A percentile compares a stretch with the other conserved stretches of the same genome.
These are phyloP conservation scores for Orbilia brochopaga DNA, from an alignment of 2,329 filamentous ascomycete species.

Conservation along the genomic window DNA sequence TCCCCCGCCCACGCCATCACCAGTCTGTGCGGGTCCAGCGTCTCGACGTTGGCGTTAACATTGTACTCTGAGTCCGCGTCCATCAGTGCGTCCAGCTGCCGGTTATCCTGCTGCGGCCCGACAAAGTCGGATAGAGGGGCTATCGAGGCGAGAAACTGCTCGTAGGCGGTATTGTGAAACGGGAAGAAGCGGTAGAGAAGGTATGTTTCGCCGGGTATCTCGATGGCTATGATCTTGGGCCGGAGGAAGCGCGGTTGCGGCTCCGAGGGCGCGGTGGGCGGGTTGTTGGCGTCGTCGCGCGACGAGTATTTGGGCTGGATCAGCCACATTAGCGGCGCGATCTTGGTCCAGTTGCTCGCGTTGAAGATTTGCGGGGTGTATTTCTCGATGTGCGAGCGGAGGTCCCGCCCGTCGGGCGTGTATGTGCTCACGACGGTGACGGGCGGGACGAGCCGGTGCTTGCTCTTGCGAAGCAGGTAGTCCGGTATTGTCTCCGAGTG, in stretches of 20 bases:
- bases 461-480: conserved; percentile 7
- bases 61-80: background rate
- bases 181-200: conserved; percentile 25
- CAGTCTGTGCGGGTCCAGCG: background rate
- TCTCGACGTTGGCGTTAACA: background rate
- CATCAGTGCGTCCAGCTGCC: background rate
- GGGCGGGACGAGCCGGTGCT: conserved; percentile 1
- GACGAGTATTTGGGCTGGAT: conserved; percentile 2
- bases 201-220: conserved; percentile 15
- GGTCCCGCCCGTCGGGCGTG: conserved; percentile 8
- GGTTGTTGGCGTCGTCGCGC: background rate
- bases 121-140: background rate
- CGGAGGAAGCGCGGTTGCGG: conserved; percentile 1
- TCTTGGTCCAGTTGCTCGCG: conserved; percentile 4
- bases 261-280: background rate
- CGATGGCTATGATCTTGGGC: conserved; percentile 26
- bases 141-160: conserved; percentile 6
- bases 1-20: background rate
- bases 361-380: conserved; percentile 34
- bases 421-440: conserved; percentile 17
- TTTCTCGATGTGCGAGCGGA: conserved; percentile 9
- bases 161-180: background rate
- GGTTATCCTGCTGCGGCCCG: background rate
- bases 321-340: conserved; percentile 26
- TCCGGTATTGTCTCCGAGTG: conserved; percentile 29